Base-by-base conservation (phyloP, 1,139 yeast species). In the Suzukiozyma palmioleophila region DNA sequence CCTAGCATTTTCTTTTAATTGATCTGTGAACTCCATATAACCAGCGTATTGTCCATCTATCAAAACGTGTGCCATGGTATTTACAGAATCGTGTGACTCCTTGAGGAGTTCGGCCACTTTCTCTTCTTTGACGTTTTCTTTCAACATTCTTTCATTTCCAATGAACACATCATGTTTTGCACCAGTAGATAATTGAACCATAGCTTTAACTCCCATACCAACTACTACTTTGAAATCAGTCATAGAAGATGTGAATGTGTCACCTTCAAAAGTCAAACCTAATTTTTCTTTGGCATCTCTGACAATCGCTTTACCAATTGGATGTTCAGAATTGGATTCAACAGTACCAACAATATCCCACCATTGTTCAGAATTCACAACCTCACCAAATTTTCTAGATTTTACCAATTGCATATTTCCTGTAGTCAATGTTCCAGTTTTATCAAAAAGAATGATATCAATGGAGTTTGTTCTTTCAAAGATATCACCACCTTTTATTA, bases 391-490 rank as follows among this genome's bases (percentile, higher is more conserved):
- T 38, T 45, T 42, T 30, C 56, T 48, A 25, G 53, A 50, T 8
- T 62, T 54, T 11, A 62, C 61, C 3, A 86, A 78, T 8, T 62
- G 63, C 95, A 94, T 86, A 36, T 75, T 66, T 10, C 98, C 98
- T 1, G 84, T 69, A 0, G 99, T 94, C 37, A 94, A 68, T 0
- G 98, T 94, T 2, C 98, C 98, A 0, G 99, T 94, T 60, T 94
- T 94, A 63, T 94, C 98, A 59, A 94, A 90, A 27, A 94, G 67
- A 21, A 92, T 77, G 3, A 81, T 73, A 45, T 83, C 75, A 29
- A 89, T 69, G 13, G 72, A 63, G 51, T 78, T 77, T 7, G 95
- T 84, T 39, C 69, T 74, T 57, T 94, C 98, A 45, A 94, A 73
- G 10, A 86, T 77, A 41, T 85, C 95, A 18, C 97, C 98, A 37